Conservation (phyloP, 2,329 filamentous ascomycete genomes). For the Trichothecium roseum region DNA sequence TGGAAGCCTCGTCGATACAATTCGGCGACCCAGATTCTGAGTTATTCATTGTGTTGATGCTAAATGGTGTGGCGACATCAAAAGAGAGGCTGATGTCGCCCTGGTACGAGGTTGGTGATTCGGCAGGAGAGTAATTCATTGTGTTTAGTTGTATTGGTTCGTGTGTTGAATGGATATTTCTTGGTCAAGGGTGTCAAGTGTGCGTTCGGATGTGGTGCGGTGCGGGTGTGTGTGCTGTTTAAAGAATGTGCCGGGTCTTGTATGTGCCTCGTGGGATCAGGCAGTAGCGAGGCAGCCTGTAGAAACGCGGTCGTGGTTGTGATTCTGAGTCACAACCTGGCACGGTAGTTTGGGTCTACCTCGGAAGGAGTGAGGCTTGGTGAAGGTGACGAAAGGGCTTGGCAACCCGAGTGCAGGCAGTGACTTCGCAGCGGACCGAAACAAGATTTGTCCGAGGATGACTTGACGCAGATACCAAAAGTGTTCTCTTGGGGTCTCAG, state of each 20-base stretch:
- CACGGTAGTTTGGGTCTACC: slow-evolving; percentile 7
- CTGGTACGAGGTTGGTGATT: slow-evolving; percentile 42
- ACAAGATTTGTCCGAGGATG: too few species aligned
- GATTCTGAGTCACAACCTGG: slow-evolving; percentile 5
- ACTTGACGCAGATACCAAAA: too few species aligned
- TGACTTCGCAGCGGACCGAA: slow-evolving; percentile 3
- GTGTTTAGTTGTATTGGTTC: slow-evolving; percentile 28
- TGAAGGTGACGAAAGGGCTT: slow-evolving; percentile 3
- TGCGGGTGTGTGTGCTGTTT: too few species aligned
- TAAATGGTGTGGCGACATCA: slow-evolving; percentile 24
- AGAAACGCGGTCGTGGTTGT: too few species aligned
- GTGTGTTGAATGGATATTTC: slow-evolving; percentile 12
- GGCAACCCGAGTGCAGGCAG: too few species aligned
- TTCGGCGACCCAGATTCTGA: slow-evolving; percentile 40
- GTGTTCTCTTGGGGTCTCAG: slow-evolving; percentile 17
- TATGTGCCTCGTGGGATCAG: not conserved
- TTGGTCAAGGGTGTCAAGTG: too few species aligned
- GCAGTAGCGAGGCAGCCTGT: too few species aligned
- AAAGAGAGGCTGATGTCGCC: slow-evolving; percentile 38
- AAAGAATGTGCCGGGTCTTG: slow-evolving; percentile 5
- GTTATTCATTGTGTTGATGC: slow-evolving; percentile 27
- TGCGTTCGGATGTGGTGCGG: too few species aligned
- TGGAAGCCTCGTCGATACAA: slow-evolving; percentile 20
- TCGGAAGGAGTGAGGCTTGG: not conserved
- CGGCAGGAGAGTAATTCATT: slow-evolving; percentile 42